Percentiles rank a stretch among this genome's conserved stretches.
Conservation (phyloP, 1,284 basidiomycete genomes). For the Malassezia equina region DNA sequence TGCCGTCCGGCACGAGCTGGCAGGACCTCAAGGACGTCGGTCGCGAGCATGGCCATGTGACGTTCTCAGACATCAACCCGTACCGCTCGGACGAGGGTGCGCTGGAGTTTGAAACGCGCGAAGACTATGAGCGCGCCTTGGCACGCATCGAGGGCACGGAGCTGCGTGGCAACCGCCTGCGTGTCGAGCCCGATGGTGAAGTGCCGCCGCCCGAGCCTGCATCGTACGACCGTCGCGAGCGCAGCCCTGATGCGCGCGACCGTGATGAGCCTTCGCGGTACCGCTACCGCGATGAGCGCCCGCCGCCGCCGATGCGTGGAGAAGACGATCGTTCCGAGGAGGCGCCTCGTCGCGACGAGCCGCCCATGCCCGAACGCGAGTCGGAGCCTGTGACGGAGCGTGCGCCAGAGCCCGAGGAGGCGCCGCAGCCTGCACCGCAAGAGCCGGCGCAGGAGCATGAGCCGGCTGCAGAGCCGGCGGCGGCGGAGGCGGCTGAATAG, state of each 20-base stretch:
- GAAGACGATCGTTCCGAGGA: neutral
- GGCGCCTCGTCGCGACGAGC: neutral
- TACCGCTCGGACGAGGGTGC: constrained; percentile 42
- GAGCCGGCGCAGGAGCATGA: neutral
- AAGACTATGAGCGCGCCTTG: constrained; percentile 43
- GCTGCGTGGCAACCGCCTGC: constrained; percentile 40
- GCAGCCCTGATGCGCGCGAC: constrained; percentile 21
- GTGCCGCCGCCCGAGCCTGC: constrained; percentile 14
- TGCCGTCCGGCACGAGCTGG: constrained; percentile 86
- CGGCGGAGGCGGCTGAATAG: neutral
- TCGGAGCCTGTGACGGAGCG: neutral
- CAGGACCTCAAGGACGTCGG: constrained; percentile 97
- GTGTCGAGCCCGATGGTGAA: constrained; percentile 33
- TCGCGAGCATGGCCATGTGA: constrained; percentile 63
- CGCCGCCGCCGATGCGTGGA: constrained; percentile 11
- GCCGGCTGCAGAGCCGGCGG: neutral
- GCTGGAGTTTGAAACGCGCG: constrained; percentile 44
- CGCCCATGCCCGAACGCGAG: neutral
- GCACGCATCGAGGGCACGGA: constrained; percentile 44
- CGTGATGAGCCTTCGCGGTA: neutral
- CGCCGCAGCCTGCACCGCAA: neutral
- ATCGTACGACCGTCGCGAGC: constrained; percentile 22
- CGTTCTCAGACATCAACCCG: constrained; percentile 42
- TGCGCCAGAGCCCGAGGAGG: neutral
- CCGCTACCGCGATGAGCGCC: constrained; percentile 12